phyloP scores from a whole-genome alignment of 2,329 filamentous ascomycete genomes.

The Tolypocladium sp. region DNA sequence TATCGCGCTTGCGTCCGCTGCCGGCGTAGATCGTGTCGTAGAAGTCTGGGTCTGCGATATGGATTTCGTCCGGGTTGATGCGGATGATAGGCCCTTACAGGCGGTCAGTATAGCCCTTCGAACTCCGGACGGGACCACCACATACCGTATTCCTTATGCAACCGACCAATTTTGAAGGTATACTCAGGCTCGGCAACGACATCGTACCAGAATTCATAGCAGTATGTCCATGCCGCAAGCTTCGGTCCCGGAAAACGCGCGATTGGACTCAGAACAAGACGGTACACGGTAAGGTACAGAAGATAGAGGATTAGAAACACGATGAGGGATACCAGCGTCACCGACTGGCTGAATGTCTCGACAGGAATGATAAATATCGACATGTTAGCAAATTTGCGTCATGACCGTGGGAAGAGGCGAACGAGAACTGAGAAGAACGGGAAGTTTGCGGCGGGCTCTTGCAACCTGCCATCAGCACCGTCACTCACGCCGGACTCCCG shows the following conservation, averaged over 20 bases:
- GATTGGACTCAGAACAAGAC: constrained; percentile 15
- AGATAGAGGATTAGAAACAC: constrained; percentile 1
- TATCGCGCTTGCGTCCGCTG: background rate
- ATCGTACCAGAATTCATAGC: constrained; percentile 24
- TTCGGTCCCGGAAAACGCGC: constrained; percentile 20
- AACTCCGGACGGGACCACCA: background rate
- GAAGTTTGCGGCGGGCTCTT: too few relatives aligned
- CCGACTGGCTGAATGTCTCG: too few relatives aligned
- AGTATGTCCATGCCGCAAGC: constrained; percentile 18
- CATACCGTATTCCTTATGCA: constrained; percentile 26
- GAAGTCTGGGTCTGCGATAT: constrained; percentile 16
- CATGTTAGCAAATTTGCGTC: too few relatives aligned
- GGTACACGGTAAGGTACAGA: constrained; percentile 6
- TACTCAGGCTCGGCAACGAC: constrained; percentile 16
- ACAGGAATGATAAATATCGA: too few relatives aligned
- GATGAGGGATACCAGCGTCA: too few relatives aligned
- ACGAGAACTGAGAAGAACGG: too few relatives aligned
- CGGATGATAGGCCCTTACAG: constrained; percentile 17
- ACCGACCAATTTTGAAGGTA: constrained; percentile 15
- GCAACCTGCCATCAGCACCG: too few relatives aligned
- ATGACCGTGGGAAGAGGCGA: too few relatives aligned
- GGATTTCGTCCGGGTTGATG: constrained; percentile 16
- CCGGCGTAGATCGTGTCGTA: constrained; percentile 13
- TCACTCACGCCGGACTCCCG: too few relatives aligned
- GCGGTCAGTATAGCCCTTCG: background rate